phyloP scores from a whole-genome alignment of 2,329 filamentous ascomycete species.

The Akanthomyces muscarius region DNA sequence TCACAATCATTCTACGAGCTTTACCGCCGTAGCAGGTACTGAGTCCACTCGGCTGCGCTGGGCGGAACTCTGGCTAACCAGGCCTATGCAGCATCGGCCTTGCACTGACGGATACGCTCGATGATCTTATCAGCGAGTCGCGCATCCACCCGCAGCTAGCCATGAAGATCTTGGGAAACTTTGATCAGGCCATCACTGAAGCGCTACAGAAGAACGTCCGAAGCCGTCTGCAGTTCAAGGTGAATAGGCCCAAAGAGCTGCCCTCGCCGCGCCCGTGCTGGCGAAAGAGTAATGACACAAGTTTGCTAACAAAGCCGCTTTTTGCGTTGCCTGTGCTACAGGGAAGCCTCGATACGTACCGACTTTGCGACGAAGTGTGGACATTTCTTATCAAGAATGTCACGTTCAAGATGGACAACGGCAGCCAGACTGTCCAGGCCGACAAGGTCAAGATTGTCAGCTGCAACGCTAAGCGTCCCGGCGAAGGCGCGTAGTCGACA shows the following conservation, averaged over 20 bases:
- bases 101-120: constrained; percentile 91
- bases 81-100: constrained; percentile 71
- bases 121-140: constrained; percentile 90
- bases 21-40: constrained; percentile 96
- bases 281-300: neutral
- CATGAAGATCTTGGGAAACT: constrained; percentile 96
- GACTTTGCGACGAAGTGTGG: constrained; percentile 99
- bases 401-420: constrained; percentile 93
- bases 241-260: constrained; percentile 37
- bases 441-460: constrained; percentile 98
- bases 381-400: constrained; percentile 99
- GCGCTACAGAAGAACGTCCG: constrained; percentile 90
- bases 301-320: constrained; percentile 2
- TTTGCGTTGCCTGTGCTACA: constrained; percentile 32
- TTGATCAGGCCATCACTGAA: constrained; percentile 89
- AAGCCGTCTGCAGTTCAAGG: constrained; percentile 90
- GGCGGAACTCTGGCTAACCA: constrained; percentile 26
- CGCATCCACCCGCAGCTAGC: constrained; percentile 96
- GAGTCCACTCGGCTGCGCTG: constrained; percentile 19
- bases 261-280: neutral
- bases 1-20: constrained; percentile 79
- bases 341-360: constrained; percentile 96
- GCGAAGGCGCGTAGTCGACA: constrained; percentile 31
- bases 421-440: constrained; percentile 66
- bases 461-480: constrained; percentile 79